phyloP scores from a whole-genome alignment of 2,329 filamentous ascomycete genomes.

The Monosporascus sp. region DNA sequence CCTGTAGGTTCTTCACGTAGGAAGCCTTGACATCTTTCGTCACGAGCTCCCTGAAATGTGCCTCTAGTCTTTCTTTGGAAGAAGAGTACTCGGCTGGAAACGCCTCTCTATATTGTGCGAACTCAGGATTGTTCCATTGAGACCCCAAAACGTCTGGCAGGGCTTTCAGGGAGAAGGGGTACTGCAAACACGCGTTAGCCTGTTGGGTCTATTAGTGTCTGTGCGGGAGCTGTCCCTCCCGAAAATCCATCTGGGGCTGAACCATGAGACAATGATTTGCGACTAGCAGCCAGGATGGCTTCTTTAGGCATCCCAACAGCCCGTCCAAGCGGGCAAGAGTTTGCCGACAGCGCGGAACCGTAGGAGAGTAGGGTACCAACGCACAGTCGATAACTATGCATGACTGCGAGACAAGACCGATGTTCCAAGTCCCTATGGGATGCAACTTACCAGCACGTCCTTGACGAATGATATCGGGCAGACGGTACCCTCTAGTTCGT shows the following conservation, averaged over 20 bases:
- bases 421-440: conserved; percentile 5
- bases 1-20: conserved; percentile 75
- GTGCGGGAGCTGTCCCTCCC: background rate
- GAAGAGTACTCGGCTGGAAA: conserved; percentile 62
- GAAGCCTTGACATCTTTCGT: conserved; percentile 67
- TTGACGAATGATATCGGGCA: conserved; percentile 82
- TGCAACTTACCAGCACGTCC: conserved; percentile 66
- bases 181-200: conserved; percentile 42
- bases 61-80: conserved; percentile 54
- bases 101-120: conserved; percentile 62
- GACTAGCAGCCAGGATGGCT: background rate
- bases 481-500: conserved; percentile 66
- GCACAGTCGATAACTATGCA: background rate
- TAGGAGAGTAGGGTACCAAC: background rate
- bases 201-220: background rate
- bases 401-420: background rate
- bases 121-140: conserved; percentile 62
- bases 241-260: conserved; percentile 1
- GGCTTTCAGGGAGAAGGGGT: conserved; percentile 67
- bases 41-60: conserved; percentile 67
- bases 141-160: conserved; percentile 59
- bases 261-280: background rate
- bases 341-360: background rate
- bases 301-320: background rate
- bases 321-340: background rate